These are phyloP conservation scores for Flaveria linearis DNA, from an alignment of 129 eudicot genomes.

Conservation along the genomic window DNA sequence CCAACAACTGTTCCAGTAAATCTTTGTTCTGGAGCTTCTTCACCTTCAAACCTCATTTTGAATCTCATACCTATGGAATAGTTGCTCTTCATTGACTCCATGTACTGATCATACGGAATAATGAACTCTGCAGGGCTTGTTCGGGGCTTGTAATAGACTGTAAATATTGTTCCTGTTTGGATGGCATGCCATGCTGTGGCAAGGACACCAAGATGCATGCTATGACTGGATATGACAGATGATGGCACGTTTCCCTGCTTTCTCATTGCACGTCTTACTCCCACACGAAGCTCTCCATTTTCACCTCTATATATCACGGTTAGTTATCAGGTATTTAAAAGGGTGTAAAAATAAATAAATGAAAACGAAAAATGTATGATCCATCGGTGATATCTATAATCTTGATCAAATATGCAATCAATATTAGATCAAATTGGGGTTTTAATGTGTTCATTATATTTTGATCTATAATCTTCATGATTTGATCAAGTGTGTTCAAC, in stretches of 20 bases:
- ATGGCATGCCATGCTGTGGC: conserved; percentile 89
- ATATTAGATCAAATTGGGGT: too few species aligned
- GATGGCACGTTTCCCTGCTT: conserved; percentile 79
- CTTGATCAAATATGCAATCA: too few species aligned
- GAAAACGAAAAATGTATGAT: background rate
- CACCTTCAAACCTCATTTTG: conserved; percentile 75
- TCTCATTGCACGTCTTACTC: conserved; percentile 89
- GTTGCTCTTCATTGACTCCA: conserved; percentile 64
- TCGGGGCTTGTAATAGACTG: conserved; percentile 81
- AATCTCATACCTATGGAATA: conserved; percentile 71
- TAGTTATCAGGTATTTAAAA: conserved; percentile 17
- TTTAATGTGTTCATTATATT: too few species aligned
- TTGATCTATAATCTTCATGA: too few species aligned
- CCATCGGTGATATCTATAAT: background rate
- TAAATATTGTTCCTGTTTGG: conserved; percentile 65
- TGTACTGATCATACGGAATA: conserved; percentile 76
- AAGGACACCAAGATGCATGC: conserved; percentile 88
- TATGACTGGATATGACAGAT: conserved; percentile 85
- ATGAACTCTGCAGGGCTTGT: conserved; percentile 88
- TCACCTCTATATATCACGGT: conserved; percentile 56
- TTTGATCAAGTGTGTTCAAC: too few species aligned
- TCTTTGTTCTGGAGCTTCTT: conserved; percentile 79
- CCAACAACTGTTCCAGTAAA: conserved; percentile 95
- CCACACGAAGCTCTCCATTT: conserved; percentile 83
- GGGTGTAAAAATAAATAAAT: background rate